Percentiles rank a stretch among this genome's conserved stretches.
Conservation (phyloP, 345 rosid species). For the Balakata baccata region DNA sequence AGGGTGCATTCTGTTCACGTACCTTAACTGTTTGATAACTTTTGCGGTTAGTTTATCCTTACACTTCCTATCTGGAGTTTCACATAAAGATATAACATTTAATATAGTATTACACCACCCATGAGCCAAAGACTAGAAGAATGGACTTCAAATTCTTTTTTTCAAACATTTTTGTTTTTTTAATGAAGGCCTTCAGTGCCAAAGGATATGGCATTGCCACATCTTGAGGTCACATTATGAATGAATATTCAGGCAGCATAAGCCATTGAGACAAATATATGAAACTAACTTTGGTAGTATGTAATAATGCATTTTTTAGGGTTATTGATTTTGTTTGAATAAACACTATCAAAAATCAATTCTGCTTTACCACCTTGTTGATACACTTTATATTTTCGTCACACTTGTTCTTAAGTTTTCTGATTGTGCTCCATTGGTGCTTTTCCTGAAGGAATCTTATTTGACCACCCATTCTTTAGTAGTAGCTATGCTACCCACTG, state of each 20-base stretch:
- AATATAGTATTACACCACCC: too few species aligned
- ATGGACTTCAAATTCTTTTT: too few species aligned
- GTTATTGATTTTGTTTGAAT: background rate
- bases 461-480: conserved; percentile 27
- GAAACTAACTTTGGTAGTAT: background rate
- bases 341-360: background rate
- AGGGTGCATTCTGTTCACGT: too few species aligned
- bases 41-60: too few species aligned
- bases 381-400: background rate
- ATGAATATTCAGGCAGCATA: background rate
- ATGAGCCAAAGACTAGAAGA: too few species aligned
- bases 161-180: too few species aligned
- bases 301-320: background rate
- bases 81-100: too few species aligned
- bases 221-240: background rate
- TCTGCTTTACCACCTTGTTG: conserved; percentile 4
- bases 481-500: conserved; percentile 74
- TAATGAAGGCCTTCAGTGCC: background rate
- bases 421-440: conserved; percentile 26
- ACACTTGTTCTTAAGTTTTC: conserved; percentile 18
- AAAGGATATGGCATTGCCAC: background rate
- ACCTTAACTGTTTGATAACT: too few species aligned
- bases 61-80: too few species aligned
- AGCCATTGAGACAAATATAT: background rate
- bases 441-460: conserved; percentile 14